Base-by-base conservation (phyloP, 1,139 yeast species). In the Saccharomycopsis hybrid region DNA sequence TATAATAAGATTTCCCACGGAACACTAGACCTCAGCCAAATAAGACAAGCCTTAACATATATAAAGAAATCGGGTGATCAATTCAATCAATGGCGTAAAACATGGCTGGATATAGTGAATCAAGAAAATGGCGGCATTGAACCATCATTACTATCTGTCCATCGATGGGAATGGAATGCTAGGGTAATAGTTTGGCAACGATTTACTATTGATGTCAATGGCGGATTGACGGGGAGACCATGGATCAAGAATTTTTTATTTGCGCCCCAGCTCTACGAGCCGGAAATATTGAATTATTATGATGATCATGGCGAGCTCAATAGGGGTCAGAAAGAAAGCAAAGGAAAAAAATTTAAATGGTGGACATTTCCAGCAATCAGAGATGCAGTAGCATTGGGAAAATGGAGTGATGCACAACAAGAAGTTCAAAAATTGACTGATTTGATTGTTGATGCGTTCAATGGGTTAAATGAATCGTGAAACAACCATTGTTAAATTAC, bases 91-190 rank as follows among this genome's bases (percentile, higher is more conserved):
- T 65, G 66, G 66, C 62, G 63, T 24, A 60, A 64, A 11, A 76
- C 78, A 2, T 85, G 95, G 92, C 63, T 62, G 27, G 71, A 72
- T 13, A 62, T 69, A 9, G 67, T 72, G 13, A 61, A 60, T 29
- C 59, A 66, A 29, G 70, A 66, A 41, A 53, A 55, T 31, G 70
- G 70, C 1, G 79, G 76, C 1, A 61, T 76, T 5, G 95, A 87
- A 60, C 90, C 95, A 0, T 77, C 88, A 2, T 64, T 84, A 44
- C 69, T 85, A 51, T 76, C 90, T 0, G 75, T 81, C 54, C 80
- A 78, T 57, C 73, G 97, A 59, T 78, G 88, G 83, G 78, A 77
- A 54, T 85, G 95, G 88, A 90, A 90, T 65, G 74, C 80, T 32
- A 78, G 79, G 55, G 66, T 88, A 61, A 66, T 78, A 18, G 66